Percentiles rank a stretch among this genome's conserved stretches.
phyloP scores from a whole-genome alignment of 1,139 yeast genomes.

The Yamadazyma blattariae region DNA sequence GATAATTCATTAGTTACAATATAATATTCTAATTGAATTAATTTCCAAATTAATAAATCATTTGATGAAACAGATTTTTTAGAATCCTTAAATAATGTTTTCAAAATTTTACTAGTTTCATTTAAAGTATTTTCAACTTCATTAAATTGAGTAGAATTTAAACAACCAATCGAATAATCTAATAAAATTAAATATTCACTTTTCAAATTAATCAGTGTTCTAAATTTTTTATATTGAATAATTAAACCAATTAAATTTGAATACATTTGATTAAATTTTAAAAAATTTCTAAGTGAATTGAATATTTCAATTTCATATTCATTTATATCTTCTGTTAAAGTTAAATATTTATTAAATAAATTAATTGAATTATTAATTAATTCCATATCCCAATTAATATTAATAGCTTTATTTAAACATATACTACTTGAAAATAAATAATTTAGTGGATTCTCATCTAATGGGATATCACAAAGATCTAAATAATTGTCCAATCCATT shows the following conservation, averaged over 20 bases:
- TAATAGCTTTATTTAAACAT: conserved; percentile 17
- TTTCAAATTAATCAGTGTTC: conserved; percentile 3
- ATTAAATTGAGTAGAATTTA: conserved; percentile 4
- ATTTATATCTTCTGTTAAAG: conserved; percentile 3
- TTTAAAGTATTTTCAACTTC: conserved; percentile 11
- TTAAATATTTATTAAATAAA: conserved; percentile 12
- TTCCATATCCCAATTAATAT: conserved; percentile 19
- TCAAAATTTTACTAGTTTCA: conserved; percentile 5
- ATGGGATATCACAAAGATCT: conserved; percentile 7
- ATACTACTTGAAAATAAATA: conserved; percentile 20
- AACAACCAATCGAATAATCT: conserved; percentile 12
- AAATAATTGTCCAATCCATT: conserved; percentile 18
- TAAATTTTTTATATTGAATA: conserved; percentile 5
- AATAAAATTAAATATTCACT: not conserved
- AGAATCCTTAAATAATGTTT: not conserved
- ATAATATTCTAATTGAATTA: conserved; percentile 29
- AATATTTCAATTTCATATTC: conserved; percentile 30
- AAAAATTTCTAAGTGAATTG: conserved; percentile 26
- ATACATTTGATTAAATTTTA: conserved; percentile 35
- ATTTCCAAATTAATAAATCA: conserved; percentile 24
- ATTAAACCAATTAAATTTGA: conserved; percentile 23
- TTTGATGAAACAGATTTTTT: conserved; percentile 6
- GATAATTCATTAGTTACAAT: conserved; percentile 14
- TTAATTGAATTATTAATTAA: conserved; percentile 13
- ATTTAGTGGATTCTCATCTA: conserved; percentile 1